Evolutionary conservation across 1,284 basidiomycete species (phyloP), one percentile per base, ranked within the genome.

Genomic region (Ustilago sp.): DNA sequence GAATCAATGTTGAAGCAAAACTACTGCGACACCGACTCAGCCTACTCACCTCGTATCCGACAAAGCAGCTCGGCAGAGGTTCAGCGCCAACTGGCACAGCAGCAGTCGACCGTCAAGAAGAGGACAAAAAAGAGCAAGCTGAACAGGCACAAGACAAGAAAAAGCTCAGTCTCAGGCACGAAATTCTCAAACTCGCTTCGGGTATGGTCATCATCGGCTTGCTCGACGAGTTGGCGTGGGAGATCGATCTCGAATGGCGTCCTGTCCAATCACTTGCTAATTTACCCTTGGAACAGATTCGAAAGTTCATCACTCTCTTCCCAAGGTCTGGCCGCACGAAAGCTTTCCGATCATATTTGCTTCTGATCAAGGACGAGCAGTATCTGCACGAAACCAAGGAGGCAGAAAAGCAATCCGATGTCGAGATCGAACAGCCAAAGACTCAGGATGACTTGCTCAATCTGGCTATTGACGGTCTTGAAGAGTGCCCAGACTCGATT

Each of bases 181-280:
- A 93, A 74, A 88, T 95, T 4, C 89, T 92, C 57, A 89, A 90
- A 7, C 87, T 95, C 54, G 89, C 93, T 1, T 87, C 89, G 17
- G 94, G 93, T 3, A 89, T 91, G 54, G 90, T 95, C 11, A 87
- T 94, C 7, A 88, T 97, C 35, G 88, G 89, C 35, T 89, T 94
- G n/a, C 89, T 90, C 0, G 91, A 95, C 79, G 91, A 92, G 75
- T 79, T 92, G 15, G 93, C 93, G 0, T 97, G 94, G 94, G 89
- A 87, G 38, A 86, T 93, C 19, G 91, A 89, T 72, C 88, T 98
- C 47, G 94, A 98, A 81, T 90, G 91, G 79, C 90, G 88, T 55
- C 92, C 98, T 82, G 89, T 88, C 51, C 89, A 89, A n/a, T 88
- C 88, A 8, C 88, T 94, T 12, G 91, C 89, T 83, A 90, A 88